These are phyloP conservation scores for Marsdenia floribunda DNA, from an alignment of 257 asterid genomes.

Conservation along the genomic window DNA sequence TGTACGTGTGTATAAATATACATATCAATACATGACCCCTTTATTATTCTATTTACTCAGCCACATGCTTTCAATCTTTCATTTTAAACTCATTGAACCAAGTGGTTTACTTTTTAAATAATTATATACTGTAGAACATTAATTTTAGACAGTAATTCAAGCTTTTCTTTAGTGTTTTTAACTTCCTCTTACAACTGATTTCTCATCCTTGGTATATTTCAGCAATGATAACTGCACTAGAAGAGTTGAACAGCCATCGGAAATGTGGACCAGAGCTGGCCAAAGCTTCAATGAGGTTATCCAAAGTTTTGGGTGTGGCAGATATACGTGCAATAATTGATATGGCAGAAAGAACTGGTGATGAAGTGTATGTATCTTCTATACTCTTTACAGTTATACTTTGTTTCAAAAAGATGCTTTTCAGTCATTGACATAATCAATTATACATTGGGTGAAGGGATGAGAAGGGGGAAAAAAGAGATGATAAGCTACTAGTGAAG, in stretches of 20 bases:
- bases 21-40: neutral
- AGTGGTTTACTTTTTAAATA: too few species aligned
- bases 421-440: conserved; percentile 17
- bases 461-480: conserved; percentile 57
- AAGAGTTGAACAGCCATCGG: conserved; percentile 38
- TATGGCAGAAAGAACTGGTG: conserved; percentile 44
- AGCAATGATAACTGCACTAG: conserved; percentile 63
- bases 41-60: neutral
- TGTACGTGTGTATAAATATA: too few species aligned
- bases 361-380: conserved; percentile 53
- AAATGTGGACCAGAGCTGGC: conserved; percentile 46
- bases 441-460: conserved; percentile 49
- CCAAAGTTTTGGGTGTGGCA: conserved; percentile 61
- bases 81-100: neutral
- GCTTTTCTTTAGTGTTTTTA: neutral
- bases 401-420: conserved; percentile 17
- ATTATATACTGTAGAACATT: neutral
- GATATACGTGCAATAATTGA: conserved; percentile 55
- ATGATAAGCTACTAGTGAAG: conserved; percentile 49
- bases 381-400: conserved; percentile 5
- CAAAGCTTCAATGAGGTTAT: conserved; percentile 70
- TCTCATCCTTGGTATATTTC: conserved; percentile 25
- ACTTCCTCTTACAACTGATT: neutral
- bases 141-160: neutral
- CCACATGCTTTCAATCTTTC: neutral